Evolutionary conservation across 2,329 filamentous ascomycete genomes (phyloP).

Genomic region (Phaeophleospora eucalypticola): DNA sequence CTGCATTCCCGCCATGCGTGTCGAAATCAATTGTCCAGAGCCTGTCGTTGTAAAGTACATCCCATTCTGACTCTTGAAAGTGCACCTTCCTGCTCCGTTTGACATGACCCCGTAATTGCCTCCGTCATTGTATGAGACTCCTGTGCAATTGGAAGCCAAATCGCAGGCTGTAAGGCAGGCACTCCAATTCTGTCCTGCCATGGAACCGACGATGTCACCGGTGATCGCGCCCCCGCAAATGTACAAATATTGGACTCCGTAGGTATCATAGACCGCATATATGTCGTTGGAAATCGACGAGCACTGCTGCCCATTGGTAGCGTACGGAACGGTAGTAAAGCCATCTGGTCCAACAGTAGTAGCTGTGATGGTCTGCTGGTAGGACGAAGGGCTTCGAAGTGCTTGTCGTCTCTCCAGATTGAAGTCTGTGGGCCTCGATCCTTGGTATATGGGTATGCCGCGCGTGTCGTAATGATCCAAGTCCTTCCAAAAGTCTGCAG

Average conservation of each 20-base stretch:
- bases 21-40: background rate
- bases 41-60: background rate
- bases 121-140: slow-evolving; percentile 2
- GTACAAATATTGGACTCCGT: slow-evolving; percentile 3
- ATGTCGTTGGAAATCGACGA: slow-evolving; percentile 1
- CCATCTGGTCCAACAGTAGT: slow-evolving; percentile 3
- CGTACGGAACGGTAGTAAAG: slow-evolving; percentile 6
- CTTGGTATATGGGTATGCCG: background rate
- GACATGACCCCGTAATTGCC: background rate
- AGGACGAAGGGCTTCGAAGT: background rate
- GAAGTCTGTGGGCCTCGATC: background rate
- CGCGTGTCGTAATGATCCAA: background rate
- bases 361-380: slow-evolving; percentile 1
- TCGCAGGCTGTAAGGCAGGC: slow-evolving; percentile 3
- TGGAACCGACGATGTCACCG: background rate
- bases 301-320: slow-evolving; percentile 7
- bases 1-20: background rate
- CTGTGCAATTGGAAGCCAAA: slow-evolving; percentile 1
- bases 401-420: slow-evolving; percentile 3
- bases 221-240: slow-evolving; percentile 1
- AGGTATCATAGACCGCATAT: slow-evolving; percentile 1
- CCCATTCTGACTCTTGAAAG: background rate
- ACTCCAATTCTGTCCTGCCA: background rate
- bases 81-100: background rate
- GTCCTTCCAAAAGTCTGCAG: background rate